A percentile compares a stretch with the other conserved stretches of the same genome.
Conservation (phyloP, 495 filamentous ascomycete genomes). For the Schizothecium vesticola region DNA sequence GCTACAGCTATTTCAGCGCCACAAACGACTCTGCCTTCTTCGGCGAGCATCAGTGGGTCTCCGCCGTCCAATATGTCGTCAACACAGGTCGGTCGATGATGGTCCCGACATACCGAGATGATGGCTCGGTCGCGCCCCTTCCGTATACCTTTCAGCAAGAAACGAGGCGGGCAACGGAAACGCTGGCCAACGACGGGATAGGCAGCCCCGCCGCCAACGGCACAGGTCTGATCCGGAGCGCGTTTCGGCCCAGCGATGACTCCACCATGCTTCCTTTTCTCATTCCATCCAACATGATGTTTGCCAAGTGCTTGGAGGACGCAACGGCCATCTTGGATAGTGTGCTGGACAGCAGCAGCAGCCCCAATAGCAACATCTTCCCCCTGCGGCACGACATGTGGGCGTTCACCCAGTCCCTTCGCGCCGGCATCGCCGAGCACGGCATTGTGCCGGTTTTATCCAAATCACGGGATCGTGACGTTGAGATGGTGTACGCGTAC, state of each 20-base stretch:
- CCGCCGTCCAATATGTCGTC: conserved; percentile 46
- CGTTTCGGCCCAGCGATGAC: conserved; percentile 63
- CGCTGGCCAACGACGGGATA: conserved; percentile 51
- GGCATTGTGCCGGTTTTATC: conserved; percentile 36
- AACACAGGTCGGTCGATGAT: conserved; percentile 46
- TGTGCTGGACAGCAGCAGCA: conserved; percentile 25
- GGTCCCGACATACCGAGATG: conserved; percentile 50
- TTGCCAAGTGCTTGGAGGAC: conserved; percentile 47
- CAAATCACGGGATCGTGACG: not conserved
- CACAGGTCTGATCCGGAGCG: conserved; percentile 57
- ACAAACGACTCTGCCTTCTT: conserved; percentile 58
- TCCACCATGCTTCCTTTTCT: conserved; percentile 51
- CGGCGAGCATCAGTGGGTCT: conserved; percentile 47
- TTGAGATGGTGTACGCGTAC: conserved; percentile 50
- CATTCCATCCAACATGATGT: conserved; percentile 68
- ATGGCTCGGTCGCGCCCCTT: conserved; percentile 46
- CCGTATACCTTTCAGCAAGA: conserved; percentile 55
- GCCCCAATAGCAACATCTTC: not conserved
- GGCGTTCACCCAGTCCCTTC: conserved; percentile 40
- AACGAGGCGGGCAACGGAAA: conserved; percentile 53
- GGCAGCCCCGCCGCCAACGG: conserved; percentile 52
- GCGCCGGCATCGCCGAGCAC: conserved; percentile 43
- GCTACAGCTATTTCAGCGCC: conserved; percentile 51
- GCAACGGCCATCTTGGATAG: conserved; percentile 45
- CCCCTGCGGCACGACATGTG: conserved; percentile 36